phyloP scores from a whole-genome alignment of 352 stramenopile genomes.

The Globisporangium mamillatum region DNA sequence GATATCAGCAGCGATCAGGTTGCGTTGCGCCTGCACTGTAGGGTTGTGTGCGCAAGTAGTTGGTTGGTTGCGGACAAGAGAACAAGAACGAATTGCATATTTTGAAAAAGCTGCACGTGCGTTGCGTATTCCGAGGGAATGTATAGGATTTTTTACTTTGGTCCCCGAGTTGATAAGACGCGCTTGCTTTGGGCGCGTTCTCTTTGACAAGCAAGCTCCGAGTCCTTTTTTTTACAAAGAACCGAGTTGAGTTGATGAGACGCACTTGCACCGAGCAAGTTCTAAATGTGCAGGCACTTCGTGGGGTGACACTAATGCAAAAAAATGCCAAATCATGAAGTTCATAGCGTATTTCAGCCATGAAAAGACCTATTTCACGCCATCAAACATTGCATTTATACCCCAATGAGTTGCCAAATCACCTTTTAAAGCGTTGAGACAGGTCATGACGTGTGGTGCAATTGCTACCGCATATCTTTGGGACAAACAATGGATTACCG shows the following conservation, averaged over 20 bases:
- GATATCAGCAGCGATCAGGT: constrained; percentile 8
- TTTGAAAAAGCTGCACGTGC: constrained; percentile 11
- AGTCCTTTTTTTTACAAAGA: too few species aligned
- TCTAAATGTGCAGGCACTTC: too few species aligned
- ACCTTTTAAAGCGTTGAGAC: constrained; percentile 5
- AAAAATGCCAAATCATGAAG: not conserved
- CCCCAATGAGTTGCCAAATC: not conserved
- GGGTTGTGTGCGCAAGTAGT: not conserved
- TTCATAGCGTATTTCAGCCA: not conserved
- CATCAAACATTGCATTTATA: not conserved
- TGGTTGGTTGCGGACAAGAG: constrained; percentile 7
- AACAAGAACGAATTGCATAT: constrained; percentile 17
- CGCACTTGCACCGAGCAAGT: too few species aligned
- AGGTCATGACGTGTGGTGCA: not conserved
- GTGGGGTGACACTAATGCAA: not conserved
- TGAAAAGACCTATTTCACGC: not conserved
- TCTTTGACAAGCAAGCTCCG: too few species aligned
- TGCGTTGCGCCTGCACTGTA: constrained; percentile 1
- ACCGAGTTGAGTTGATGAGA: too few species aligned
- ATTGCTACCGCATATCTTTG: constrained; percentile 3
- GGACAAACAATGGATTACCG: too few species aligned
- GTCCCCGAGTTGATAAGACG: too few species aligned
- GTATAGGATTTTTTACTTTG: constrained; percentile 1
- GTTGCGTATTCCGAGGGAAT: constrained; percentile 9
- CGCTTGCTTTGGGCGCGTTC: too few species aligned